Percentiles rank a stretch among this genome's conserved stretches.
Conservation (phyloP, 176 grass and related monocot species). For the Triticum monococcum region DNA sequence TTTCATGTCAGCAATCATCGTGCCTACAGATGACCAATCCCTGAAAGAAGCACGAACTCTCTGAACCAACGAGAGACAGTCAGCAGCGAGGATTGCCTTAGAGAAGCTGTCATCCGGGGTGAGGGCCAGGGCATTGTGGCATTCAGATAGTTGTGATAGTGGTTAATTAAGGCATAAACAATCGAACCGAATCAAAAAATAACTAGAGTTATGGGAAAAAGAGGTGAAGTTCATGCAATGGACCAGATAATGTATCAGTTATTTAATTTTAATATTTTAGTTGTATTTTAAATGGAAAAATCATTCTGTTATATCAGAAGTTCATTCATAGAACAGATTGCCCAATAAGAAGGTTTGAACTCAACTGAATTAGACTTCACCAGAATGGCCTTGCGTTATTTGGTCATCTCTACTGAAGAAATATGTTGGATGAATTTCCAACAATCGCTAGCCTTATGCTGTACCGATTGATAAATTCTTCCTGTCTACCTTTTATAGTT, state of each 20-base stretch:
- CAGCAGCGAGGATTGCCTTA: neutral
- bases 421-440: no score
- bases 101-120: neutral
- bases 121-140: neutral
- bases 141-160: neutral
- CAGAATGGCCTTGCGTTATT: neutral
- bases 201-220: neutral
- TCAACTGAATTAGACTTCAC: neutral
- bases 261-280: neutral
- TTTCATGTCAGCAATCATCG: no score
- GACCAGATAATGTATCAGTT: neutral
- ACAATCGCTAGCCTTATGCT: neutral
- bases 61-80: neutral
- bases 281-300: neutral
- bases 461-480: neutral
- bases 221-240: neutral
- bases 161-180: neutral
- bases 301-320: neutral
- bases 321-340: neutral
- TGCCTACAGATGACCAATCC: no score
- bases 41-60: no score
- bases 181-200: neutral
- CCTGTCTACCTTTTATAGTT: neutral
- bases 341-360: neutral
- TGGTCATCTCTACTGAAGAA: neutral